Evolutionary conservation across 2,329 filamentous ascomycete genomes (phyloP), one percentile per base, ranked within the genome.

Genomic region (Ceratocystis colombiana): DNA sequence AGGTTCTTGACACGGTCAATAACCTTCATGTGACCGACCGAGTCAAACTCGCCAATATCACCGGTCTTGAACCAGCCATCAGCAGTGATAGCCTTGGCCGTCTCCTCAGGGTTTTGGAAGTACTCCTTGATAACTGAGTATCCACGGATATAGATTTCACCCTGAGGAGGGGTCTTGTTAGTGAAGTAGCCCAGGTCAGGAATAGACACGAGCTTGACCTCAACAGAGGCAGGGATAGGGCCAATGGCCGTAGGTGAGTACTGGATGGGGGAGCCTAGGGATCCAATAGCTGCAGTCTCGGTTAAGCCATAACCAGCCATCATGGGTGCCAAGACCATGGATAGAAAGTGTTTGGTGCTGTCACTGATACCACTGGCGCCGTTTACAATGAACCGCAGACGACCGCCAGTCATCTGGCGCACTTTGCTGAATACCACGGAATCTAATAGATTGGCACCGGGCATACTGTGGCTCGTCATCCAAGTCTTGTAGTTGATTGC

Each of bases 1-100:
- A 97, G 80, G 77, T 97, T 97, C 86, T 97, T 97, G 84, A 96
- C 92, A 71, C 93, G 90, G 76, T 97, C 93, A 73, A 97, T 92
- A 74, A 97, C 87, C 71, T 82, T 84, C 70, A 97, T 77, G 74
- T 96, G 89, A 55, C 93, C 93, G 69, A 87, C 81, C 57, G 79
- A 74, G 75, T 93, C 87, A 72, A 93, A 94, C 74, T 96, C 89
- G 72, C 93, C 93, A 74, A 97, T 94, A 73, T 97, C 93, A 68
- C 93, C 93, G 17, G 91, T 96, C 82, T 88, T 93, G 83, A 97
- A 97, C 94, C 94, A 97, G 62, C 90, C 90, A 72, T 96, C 94
- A 2, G 84, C 75, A 0, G 89, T 91, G 69, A 93, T 82, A 4
- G 88, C 82, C 73, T 88, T 88, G 72, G 81, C 82, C 5, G 90